Evolutionary conservation across 257 asterid genomes (phyloP).

Genomic region (Nyctanthes arbortristis): DNA sequence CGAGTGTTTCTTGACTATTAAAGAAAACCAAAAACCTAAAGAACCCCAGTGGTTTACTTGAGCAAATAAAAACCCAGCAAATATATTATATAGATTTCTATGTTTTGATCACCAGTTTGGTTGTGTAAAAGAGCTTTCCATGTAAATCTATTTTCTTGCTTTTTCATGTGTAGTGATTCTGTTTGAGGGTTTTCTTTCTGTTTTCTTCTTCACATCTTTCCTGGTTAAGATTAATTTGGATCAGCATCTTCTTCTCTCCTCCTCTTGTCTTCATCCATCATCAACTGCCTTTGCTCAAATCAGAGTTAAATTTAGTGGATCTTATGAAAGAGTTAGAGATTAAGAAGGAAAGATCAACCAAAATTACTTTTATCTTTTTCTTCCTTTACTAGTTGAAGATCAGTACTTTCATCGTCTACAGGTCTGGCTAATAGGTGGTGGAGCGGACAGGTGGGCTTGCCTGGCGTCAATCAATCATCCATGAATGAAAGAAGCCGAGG

Average conservation of each 20-base stretch:
- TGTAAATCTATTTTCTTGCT: not conserved
- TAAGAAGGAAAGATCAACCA: too few relatives aligned
- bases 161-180: not conserved
- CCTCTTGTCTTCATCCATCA: too few relatives aligned
- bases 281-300: too few relatives aligned
- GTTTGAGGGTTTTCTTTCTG: not conserved
- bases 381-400: not conserved
- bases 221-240: too few relatives aligned
- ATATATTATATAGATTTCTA: not conserved
- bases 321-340: too few relatives aligned
- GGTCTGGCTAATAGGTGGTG: too few relatives aligned
- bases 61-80: not conserved
- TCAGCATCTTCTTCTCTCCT: not conserved
- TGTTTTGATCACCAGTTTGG: not conserved
- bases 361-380: too few relatives aligned
- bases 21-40: not conserved
- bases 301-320: too few relatives aligned
- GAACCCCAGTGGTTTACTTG: not conserved
- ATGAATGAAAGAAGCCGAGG: not conserved
- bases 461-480: not conserved
- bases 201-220: not conserved
- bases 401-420: not conserved
- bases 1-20: not conserved
- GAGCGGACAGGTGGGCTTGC: too few relatives aligned
- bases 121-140: not conserved